These are phyloP conservation scores for Plantago ovata DNA, from an alignment of 257 asterid species.

Conservation along the genomic window DNA sequence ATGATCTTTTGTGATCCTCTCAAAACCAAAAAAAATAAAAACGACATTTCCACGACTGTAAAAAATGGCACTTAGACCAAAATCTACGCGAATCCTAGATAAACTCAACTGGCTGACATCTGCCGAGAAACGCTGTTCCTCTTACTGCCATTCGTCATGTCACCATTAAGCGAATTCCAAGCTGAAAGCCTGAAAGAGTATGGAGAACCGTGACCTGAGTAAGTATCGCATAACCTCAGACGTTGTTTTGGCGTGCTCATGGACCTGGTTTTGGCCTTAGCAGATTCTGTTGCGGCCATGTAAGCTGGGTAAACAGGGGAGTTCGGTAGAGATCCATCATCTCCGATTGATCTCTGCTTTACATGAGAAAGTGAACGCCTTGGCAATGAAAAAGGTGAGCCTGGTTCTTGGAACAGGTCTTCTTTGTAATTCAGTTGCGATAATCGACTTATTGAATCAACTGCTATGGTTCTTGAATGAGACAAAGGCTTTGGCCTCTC, in stretches of 20 bases:
- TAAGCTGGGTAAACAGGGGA: constrained; percentile 67
- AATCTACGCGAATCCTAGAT: background rate
- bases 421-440: constrained; percentile 36
- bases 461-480: constrained; percentile 30
- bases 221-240: constrained; percentile 46
- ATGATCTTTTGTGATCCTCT: constrained; percentile 12
- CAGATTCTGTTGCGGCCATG: constrained; percentile 84
- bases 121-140: constrained; percentile 46
- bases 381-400: constrained; percentile 52
- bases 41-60: background rate
- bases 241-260: constrained; percentile 79
- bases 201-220: constrained; percentile 58
- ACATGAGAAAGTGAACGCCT: constrained; percentile 61
- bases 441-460: constrained; percentile 24
- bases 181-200: constrained; percentile 46
- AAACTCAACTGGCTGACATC: constrained; percentile 20
- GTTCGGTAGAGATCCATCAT: constrained; percentile 49
- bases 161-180: constrained; percentile 46
- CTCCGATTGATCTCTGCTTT: constrained; percentile 52
- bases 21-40: background rate
- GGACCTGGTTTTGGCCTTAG: constrained; percentile 77
- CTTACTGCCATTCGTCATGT: constrained; percentile 27
- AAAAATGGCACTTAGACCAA: background rate
- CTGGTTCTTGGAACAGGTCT: constrained; percentile 36
- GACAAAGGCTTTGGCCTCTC: constrained; percentile 32